Percentiles rank a stretch among this genome's conserved stretches.
Conservation (phyloP, 768 basidiomycete genomes). For the Russula vinacea region DNA sequence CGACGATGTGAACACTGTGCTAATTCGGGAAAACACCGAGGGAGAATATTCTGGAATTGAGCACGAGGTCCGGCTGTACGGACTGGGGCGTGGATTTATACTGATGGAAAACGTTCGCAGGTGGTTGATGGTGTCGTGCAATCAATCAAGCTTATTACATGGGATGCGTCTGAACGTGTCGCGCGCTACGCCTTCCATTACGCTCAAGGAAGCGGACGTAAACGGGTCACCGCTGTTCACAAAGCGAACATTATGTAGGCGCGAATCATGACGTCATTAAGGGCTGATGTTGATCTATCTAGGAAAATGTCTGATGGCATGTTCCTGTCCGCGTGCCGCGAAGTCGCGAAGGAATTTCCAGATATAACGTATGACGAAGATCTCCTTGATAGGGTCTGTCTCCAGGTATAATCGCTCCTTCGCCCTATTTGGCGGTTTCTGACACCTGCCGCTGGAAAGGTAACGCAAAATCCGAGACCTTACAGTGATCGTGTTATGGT, state of each 20-base stretch:
- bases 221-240: conserved; percentile 96
- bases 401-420: conserved; percentile 55
- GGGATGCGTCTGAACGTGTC: conserved; percentile 97
- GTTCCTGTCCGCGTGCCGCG: conserved; percentile 97
- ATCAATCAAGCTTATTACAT: conserved; percentile 98
- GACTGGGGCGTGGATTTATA: conserved; percentile 8
- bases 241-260: conserved; percentile 97
- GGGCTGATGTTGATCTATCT: conserved; percentile 8
- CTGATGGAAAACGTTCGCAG: conserved; percentile 41
- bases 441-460: conserved; percentile 40
- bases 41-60: conserved; percentile 99
- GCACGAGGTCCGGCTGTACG: conserved; percentile 69
- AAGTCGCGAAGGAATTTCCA: conserved; percentile 94
- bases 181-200: conserved; percentile 99
- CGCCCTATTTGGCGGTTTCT: background rate
- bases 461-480: conserved; percentile 90
- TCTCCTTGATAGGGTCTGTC: conserved; percentile 91
- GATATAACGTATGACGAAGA: conserved; percentile 94
- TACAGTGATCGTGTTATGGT: conserved; percentile 98
- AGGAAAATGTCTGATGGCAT: conserved; percentile 99
- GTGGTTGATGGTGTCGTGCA: conserved; percentile 97
- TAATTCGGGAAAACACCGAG: conserved; percentile 99
- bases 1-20: conserved; percentile 94
- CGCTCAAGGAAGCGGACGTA: conserved; percentile 81
- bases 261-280: conserved; percentile 27